phyloP scores from a whole-genome alignment of 805 yeast species.

The Lipomyces spencermartinsiae region DNA sequence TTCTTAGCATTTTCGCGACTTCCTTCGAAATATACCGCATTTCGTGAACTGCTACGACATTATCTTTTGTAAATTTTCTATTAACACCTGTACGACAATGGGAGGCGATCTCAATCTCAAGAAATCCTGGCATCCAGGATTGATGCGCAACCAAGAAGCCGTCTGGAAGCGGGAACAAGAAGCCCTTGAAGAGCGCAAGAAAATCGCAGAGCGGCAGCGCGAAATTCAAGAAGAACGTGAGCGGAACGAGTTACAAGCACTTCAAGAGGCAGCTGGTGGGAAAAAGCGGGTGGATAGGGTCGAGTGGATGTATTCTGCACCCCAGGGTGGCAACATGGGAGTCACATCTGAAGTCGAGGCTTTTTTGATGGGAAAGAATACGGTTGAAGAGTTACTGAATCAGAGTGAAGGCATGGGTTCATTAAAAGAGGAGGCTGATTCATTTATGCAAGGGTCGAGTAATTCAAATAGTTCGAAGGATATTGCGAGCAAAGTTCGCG shows the following conservation, averaged over 20 bases:
- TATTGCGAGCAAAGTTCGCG: slow-evolving; percentile 42
- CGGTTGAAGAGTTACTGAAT: slow-evolving; percentile 51
- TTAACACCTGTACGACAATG: background rate
- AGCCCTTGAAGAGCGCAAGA: slow-evolving; percentile 70
- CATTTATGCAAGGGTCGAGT: slow-evolving; percentile 25
- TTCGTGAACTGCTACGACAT: background rate
- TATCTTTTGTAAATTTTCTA: background rate
- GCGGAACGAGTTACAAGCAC: slow-evolving; percentile 57
- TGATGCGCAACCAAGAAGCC: slow-evolving; percentile 80
- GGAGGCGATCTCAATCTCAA: slow-evolving; percentile 75
- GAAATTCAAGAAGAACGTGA: slow-evolving; percentile 71
- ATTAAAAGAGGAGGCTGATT: slow-evolving; percentile 23
- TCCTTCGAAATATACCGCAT: background rate
- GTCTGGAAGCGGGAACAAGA: slow-evolving; percentile 86
- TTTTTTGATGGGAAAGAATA: slow-evolving; percentile 59
- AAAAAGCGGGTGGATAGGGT: slow-evolving; percentile 55
- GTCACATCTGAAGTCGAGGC: slow-evolving; percentile 54
- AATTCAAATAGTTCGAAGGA: slow-evolving; percentile 35
- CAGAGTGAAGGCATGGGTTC: slow-evolving; percentile 36
- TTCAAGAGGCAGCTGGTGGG: slow-evolving; percentile 53
- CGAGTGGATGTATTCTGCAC: slow-evolving; percentile 86
- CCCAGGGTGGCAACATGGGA: slow-evolving; percentile 43
- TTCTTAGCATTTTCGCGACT: background rate
- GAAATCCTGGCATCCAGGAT: slow-evolving; percentile 96
- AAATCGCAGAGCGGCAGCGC: slow-evolving; percentile 64